Evolutionary conservation across 2,329 filamentous ascomycete genomes (phyloP).

Genomic region (Aphanoascus verrucosus): DNA sequence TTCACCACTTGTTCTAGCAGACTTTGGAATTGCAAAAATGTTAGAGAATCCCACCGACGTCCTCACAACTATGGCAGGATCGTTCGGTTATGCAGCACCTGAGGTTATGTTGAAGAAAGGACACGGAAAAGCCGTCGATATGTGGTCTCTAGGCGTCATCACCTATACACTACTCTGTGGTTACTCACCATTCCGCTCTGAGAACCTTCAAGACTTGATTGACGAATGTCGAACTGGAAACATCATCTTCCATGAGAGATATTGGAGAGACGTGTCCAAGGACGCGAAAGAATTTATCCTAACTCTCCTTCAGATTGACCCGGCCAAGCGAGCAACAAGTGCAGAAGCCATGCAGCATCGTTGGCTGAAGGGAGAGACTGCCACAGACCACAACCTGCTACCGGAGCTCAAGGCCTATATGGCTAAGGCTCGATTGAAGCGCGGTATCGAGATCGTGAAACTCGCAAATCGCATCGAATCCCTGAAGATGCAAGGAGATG

Average conservation of each 20-base stretch:
- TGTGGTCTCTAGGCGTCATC: constrained; percentile 99
- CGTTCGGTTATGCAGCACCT: constrained; percentile 92
- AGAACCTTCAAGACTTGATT: constrained; percentile 84
- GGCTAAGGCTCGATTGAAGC: constrained; percentile 77
- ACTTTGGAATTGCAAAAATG: constrained; percentile 98
- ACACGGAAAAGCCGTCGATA: constrained; percentile 95
- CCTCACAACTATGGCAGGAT: constrained; percentile 95
- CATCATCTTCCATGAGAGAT: constrained; percentile 91
- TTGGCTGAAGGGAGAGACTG: constrained; percentile 85
- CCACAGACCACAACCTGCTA: constrained; percentile 90
- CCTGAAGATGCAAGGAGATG: constrained; percentile 87
- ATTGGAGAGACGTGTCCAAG: constrained; percentile 94
- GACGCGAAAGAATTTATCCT: constrained; percentile 94
- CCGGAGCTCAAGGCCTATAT: constrained; percentile 94
- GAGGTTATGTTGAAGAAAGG: constrained; percentile 98
- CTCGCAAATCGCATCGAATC: constrained; percentile 89
- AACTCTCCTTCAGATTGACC: constrained; percentile 65
- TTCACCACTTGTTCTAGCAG: constrained; percentile 83
- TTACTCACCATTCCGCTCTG: constrained; percentile 94
- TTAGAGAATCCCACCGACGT: constrained; percentile 82
- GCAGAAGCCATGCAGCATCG: constrained; percentile 68
- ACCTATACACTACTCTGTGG: constrained; percentile 96
- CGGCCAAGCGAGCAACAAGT: constrained; percentile 65
- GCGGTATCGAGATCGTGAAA: constrained; percentile 93
- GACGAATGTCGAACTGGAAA: constrained; percentile 78